Evolutionary conservation across 768 basidiomycete genomes (phyloP), one percentile per base, ranked within the genome.

Genomic region (Mycena vitilis): DNA sequence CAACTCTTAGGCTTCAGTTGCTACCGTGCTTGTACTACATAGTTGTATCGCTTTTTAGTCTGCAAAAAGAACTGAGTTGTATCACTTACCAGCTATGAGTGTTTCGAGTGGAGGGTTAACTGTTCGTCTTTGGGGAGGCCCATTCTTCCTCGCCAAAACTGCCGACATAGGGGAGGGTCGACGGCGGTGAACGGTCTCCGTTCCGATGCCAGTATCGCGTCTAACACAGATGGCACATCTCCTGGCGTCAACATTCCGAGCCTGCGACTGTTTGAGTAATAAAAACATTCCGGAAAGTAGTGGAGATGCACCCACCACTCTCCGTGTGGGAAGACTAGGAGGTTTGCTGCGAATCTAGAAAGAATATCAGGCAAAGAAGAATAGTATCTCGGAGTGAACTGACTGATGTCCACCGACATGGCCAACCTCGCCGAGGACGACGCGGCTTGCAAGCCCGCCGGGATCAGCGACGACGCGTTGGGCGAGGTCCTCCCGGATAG

Each of bases 351-450:
- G 71, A 88, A 87, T 74, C 91, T 91, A 40, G 38, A 22, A 20
- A 4, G 22, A 23, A 37, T 34, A 56, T 40, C 10, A 38, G 16
- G 40, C 22, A 23, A 5, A 40, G 5, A 5, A 54, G 12, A 37
- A 45, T 45, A 16, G 44, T 13, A 40, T 10, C 5, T 55, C 58
- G 51, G 51, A 30, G 34, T 40, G 60, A 10, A 83, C 89, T 75
- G 74, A 93, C 94, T 92, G 85, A 78, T 96, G 94, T 30, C 93
- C 93, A 1, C 95, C 94, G 58, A 96, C 89, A 77, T 96, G 94
- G 2, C 86, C 91, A 8, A 91, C 86, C 70, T 93, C 88, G 4
- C 87, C 87, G 2, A 95, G 80, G 83, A 83, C 72, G 68, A 88
- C 66, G 45, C 74, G 69, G 8, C 68, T 70, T 1, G 77, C 74